A percentile compares a stretch with the other conserved stretches of the same genome.
Conservation (phyloP, 176 grass and related monocot genomes). For the Triticum dicoccoides region DNA sequence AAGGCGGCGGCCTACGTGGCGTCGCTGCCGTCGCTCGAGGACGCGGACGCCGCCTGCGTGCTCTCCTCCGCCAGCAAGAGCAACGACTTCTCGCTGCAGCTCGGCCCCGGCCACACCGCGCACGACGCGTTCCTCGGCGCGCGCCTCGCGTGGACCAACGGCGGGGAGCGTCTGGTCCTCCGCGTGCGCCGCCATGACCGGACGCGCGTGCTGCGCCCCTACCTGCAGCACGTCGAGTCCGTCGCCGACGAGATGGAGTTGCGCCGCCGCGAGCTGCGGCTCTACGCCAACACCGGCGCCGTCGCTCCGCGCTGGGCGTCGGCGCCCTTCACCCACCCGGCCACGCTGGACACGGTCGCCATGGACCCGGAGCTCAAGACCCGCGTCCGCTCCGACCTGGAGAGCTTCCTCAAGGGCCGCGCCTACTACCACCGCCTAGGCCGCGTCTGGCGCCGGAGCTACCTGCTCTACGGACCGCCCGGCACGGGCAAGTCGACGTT, state of each 20-base stretch:
- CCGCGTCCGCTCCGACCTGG: conserved; percentile 65
- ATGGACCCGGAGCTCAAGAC: conserved; percentile 83
- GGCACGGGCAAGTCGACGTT: conserved; percentile 95
- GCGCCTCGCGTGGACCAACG: conserved; percentile 69
- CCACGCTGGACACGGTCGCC: conserved; percentile 77
- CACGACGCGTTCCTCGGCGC: conserved; percentile 78
- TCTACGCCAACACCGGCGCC: conserved; percentile 42
- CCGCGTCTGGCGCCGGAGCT: conserved; percentile 95
- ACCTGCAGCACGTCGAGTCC: conserved; percentile 90
- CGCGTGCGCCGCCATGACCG: conserved; percentile 85
- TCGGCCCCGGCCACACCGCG: conserved; percentile 49
- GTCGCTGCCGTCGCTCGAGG: conserved; percentile 70
- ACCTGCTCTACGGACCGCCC: conserved; percentile 74
- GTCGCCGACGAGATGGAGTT: conserved; percentile 80
- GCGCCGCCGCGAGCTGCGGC: conserved; percentile 57
- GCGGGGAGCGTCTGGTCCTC: conserved; percentile 47
- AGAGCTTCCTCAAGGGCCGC: conserved; percentile 79
- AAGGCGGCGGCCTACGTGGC: conserved; percentile 72
- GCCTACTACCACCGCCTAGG: conserved; percentile 83
- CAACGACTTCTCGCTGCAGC: conserved; percentile 78
- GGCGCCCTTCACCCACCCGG: conserved; percentile 73
- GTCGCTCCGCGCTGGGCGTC: conserved; percentile 35
- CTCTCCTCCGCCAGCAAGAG: conserved; percentile 64
- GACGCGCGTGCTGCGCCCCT: conserved; percentile 67
- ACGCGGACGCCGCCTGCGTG: conserved; percentile 63